phyloP scores from a whole-genome alignment of 352 stramenopile species.

The Phytophthora rubi region DNA sequence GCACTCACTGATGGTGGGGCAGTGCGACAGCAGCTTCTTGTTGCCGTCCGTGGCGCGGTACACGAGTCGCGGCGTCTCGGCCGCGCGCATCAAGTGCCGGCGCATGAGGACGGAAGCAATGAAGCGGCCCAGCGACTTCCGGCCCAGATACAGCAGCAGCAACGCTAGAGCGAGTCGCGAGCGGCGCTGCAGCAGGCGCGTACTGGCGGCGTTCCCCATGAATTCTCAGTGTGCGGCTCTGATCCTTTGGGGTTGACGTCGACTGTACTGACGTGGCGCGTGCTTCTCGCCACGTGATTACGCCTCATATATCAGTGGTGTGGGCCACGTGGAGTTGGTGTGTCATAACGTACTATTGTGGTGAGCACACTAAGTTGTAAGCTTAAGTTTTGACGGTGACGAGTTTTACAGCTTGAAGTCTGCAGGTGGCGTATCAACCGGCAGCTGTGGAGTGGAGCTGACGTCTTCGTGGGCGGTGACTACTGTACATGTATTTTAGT shows the following conservation, averaged over 20 bases:
- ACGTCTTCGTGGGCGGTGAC: too few relatives aligned
- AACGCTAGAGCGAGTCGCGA: constrained; percentile 18
- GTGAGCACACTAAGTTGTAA: constrained; percentile 43
- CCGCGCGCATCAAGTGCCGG: constrained; percentile 32
- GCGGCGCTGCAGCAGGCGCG: constrained; percentile 13
- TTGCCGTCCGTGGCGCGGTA: constrained; percentile 50
- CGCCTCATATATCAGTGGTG: constrained; percentile 58
- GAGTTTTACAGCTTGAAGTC: not conserved
- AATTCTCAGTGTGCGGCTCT: constrained; percentile 23
- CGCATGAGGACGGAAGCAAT: constrained; percentile 29
- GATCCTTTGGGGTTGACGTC: constrained; percentile 26
- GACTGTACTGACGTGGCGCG: constrained; percentile 16
- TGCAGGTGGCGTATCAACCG: constrained; percentile 6
- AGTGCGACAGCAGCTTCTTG: constrained; percentile 48
- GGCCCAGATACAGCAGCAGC: constrained; percentile 18
- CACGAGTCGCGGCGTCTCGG: constrained; percentile 48
- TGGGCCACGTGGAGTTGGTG: not conserved
- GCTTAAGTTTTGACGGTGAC: constrained; percentile 33
- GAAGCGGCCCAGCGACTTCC: constrained; percentile 20
- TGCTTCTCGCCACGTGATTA: constrained; percentile 33
- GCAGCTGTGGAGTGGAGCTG: constrained; percentile 6
- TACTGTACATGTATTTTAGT: too few relatives aligned
- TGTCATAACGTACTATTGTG: not conserved
- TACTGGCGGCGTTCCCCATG: constrained; percentile 29
- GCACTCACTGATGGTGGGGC: constrained; percentile 50